Percentiles rank a stretch among this genome's conserved stretches.
These are phyloP conservation scores for Mortierella sp. DNA, from an alignment of 371 early-diverging fungal genomes.

Conservation along the genomic window DNA sequence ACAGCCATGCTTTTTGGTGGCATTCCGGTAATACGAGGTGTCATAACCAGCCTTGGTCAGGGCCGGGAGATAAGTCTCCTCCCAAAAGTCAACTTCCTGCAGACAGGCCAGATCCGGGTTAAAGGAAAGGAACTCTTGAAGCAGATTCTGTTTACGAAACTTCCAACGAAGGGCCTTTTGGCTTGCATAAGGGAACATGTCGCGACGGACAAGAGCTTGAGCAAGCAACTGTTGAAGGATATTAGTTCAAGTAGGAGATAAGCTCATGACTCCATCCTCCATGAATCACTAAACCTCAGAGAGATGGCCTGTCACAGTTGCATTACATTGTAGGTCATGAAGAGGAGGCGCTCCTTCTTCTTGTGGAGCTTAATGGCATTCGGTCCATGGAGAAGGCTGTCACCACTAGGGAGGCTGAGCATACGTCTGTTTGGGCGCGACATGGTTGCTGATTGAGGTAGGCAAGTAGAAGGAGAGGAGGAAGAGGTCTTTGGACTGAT, in stretches of 20 bases:
- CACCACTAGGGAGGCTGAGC: constrained; percentile 29
- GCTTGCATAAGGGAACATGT: constrained; percentile 64
- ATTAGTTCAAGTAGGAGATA: not conserved
- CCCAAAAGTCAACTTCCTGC: constrained; percentile 60
- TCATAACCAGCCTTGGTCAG: constrained; percentile 51
- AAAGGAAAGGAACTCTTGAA: constrained; percentile 61
- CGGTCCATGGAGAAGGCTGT: constrained; percentile 17
- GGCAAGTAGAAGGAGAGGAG: not conserved
- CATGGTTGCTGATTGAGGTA: constrained; percentile 14
- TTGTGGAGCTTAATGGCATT: constrained; percentile 33
- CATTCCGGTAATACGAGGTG: constrained; percentile 35
- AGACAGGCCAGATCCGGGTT: constrained; percentile 63
- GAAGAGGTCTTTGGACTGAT: too few species aligned
- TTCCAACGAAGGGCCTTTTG: constrained; percentile 53
- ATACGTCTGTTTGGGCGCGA: constrained; percentile 38
- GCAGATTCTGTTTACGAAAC: constrained; percentile 41
- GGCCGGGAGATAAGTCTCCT: constrained; percentile 40
- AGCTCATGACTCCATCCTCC: not conserved
- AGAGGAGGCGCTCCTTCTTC: constrained; percentile 49
- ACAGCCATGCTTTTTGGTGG: constrained; percentile 50
- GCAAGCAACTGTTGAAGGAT: constrained; percentile 56
- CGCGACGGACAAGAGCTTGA: constrained; percentile 62
- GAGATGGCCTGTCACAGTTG: not conserved
- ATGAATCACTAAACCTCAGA: not conserved
- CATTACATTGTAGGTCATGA: constrained; percentile 53